These are phyloP conservation scores for Lyophyllum semitale DNA, from an alignment of 768 basidiomycete genomes.

Conservation along the genomic window DNA sequence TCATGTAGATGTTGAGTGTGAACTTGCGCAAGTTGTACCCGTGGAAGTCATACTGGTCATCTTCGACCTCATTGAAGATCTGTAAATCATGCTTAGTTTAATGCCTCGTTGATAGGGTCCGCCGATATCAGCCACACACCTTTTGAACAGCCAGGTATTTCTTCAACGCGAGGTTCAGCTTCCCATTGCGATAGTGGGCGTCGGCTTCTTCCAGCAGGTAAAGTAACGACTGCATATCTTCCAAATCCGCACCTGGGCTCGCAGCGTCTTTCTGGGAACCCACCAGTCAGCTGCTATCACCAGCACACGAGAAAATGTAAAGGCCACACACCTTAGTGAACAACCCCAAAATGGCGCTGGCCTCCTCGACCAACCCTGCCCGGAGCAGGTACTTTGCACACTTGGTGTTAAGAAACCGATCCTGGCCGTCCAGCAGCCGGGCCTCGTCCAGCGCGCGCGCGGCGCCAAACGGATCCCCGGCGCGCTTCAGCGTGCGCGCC, in stretches of 20 bases:
- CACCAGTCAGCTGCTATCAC: not conserved
- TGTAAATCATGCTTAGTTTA: slow-evolving; percentile 24
- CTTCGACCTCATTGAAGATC: slow-evolving; percentile 86
- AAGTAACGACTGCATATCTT: slow-evolving; percentile 94
- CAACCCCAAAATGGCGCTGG: slow-evolving; percentile 70
- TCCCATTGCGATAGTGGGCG: slow-evolving; percentile 63
- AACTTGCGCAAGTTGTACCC: slow-evolving; percentile 90
- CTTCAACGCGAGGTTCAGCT: slow-evolving; percentile 80
- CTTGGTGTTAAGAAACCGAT: slow-evolving; percentile 94
- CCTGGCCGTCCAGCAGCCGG: slow-evolving; percentile 85
- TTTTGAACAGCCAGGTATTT: slow-evolving; percentile 76
- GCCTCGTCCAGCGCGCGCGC: slow-evolving; percentile 80
- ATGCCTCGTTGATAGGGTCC: not conserved
- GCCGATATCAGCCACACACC: slow-evolving; percentile 40
- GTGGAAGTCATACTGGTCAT: slow-evolving; percentile 98
- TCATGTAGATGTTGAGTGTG: slow-evolving; percentile 82
- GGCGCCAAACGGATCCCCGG: slow-evolving; percentile 78
- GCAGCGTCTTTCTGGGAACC: slow-evolving; percentile 80
- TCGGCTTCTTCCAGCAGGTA: slow-evolving; percentile 85
- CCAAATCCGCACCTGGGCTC: slow-evolving; percentile 75
- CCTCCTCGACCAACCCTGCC: slow-evolving; percentile 79
- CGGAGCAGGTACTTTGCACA: slow-evolving; percentile 87
- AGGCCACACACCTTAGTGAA: slow-evolving; percentile 85
- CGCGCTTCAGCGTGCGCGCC: slow-evolving; percentile 83
- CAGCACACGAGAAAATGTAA: not conserved